Evolutionary conservation across 331 rosid genomes (phyloP), one percentile per base, ranked within the genome.

Genomic region (Malus hybrid): DNA sequence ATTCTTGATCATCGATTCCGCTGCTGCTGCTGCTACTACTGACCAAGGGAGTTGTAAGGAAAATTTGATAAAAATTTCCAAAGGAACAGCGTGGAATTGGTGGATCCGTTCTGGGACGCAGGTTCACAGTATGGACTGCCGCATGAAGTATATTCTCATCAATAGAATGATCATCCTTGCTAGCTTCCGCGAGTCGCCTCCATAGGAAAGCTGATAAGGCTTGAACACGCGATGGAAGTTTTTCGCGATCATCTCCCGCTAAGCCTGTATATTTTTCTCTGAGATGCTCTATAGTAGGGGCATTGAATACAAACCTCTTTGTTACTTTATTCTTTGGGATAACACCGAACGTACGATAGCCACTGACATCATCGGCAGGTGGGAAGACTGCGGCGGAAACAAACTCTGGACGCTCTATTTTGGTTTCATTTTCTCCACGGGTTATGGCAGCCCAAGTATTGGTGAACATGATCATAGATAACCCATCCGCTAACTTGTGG

Each of bases 171-270:
- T 77, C 75, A n/a, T 22, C 72, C 39, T 54, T 69, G 0, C 85
- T 77, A 7, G 73, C 79, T 0, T 74, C 86, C 46, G 72, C 75
- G 29, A 81, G 81, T 11, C 86, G 85, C 11, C 66, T 73, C 86
- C 85, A 81, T 34, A 88, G 74, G 83, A 86, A 88, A 19, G 86
- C 63, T 5, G 85, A 84, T 9, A 88, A 75, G 10, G 86, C 85
- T 64, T 83, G 86, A 1, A 88, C 83, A 13, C 88, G 67, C 0
- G 88, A 86, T 1, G 85, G 83, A 3, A 1, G 18, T 22, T 56
- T 71, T 11, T 6, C 3, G 2, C 54, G 54, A 46, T 13, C 54
- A 46, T 46, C 54, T 46, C 4, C 18, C 1, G 24, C 50, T 20
- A 22, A 10, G 34, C 54, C 72, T 1, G 19, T 67, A n/a, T 80